Conservation (phyloP, 345 rosid species). For the Cochlearia excelsa region DNA sequence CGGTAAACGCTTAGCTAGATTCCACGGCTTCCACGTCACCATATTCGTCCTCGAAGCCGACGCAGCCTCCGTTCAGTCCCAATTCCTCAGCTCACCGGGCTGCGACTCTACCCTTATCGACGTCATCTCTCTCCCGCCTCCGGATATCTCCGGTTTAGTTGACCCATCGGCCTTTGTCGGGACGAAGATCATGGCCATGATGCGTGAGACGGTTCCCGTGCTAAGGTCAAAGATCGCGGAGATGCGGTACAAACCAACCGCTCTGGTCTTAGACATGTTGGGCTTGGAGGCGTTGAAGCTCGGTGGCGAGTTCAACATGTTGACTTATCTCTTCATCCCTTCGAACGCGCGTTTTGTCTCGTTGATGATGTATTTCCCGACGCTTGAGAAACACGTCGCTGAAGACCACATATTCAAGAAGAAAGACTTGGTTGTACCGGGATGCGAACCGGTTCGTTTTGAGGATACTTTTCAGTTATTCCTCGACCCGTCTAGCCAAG, state of each 20-base stretch:
- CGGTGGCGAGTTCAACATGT: conserved; percentile 47
- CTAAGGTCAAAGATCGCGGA: conserved; percentile 39
- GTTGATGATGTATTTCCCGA: conserved; percentile 31
- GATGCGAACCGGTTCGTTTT: conserved; percentile 47
- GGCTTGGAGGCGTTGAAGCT: conserved; percentile 45
- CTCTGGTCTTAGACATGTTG: conserved; percentile 48
- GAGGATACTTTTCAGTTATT: conserved; percentile 45
- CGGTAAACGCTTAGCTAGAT: conserved; percentile 32
- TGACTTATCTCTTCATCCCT: conserved; percentile 42
- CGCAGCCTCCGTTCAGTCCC: conserved; percentile 39
- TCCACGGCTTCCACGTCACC: conserved; percentile 31
- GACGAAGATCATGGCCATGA: conserved; percentile 31
- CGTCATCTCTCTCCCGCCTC: conserved; percentile 40
- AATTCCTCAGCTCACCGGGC: conserved; percentile 26
- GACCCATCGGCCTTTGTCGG: conserved; percentile 29
- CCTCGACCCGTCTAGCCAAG: conserved; percentile 29
- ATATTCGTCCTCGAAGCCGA: conserved; percentile 33
- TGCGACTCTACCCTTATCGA: conserved; percentile 18
- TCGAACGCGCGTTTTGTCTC: conserved; percentile 52
- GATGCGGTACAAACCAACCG: conserved; percentile 39
- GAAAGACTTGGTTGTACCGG: conserved; percentile 44
- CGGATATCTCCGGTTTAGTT: conserved; percentile 41
- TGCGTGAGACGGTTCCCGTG: conserved; percentile 42
- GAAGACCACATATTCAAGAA: conserved; percentile 32
- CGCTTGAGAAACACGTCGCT: conserved; percentile 20